Evolutionary conservation across 352 stramenopile species (phyloP), one percentile per base, ranked within the genome.

Genomic region (Phytophthora cactorum): DNA sequence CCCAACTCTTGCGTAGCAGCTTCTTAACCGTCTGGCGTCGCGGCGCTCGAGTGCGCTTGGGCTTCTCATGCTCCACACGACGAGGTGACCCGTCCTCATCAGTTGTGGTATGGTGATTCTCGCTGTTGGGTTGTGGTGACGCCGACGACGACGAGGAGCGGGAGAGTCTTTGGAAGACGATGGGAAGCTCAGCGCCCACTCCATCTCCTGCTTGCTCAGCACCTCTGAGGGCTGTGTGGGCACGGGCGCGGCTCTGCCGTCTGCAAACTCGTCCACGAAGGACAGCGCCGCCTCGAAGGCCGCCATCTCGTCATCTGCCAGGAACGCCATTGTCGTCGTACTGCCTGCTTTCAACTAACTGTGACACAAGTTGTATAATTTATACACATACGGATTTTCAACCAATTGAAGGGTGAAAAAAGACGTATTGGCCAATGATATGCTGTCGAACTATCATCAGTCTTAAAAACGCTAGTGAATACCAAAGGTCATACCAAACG

Each of bases 261-360:
- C 50, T 27, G 63, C 31, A 34, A 76, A 71, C 50, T 79, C 72
- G 63, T 76, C 72, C 51, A 79, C 63, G 56, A 74, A 79, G 36
- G 63, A 79, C 39, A 79, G 54, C 29, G 63, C 72, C 6, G 72
- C 68, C 52, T 75, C 44, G 32, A 75, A 75, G 17, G 57, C 68
- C 14, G 68, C 68, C 68, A 75, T 74, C 59, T 79, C 72, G 29
- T 75, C 72, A 47, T 79, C 72, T 5, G 68, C 56, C 8, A 75
- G 47, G 63, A 75, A 75, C 31, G 62, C 68, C 68, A 75, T 75
- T 4, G 11, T 2, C 28, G 9, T 44, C 59, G 3, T 15, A 22
- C n/a, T n/a, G n/a, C n/a, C n/a, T n/a, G n/a, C n/a, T n/a, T n/a
- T 6, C 29, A 3, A 32, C 34, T 39, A 12, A 2, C 34, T 39